These are phyloP conservation scores for Dactylella cylindrospora DNA, from an alignment of 2,329 filamentous ascomycete genomes.

Conservation along the genomic window DNA sequence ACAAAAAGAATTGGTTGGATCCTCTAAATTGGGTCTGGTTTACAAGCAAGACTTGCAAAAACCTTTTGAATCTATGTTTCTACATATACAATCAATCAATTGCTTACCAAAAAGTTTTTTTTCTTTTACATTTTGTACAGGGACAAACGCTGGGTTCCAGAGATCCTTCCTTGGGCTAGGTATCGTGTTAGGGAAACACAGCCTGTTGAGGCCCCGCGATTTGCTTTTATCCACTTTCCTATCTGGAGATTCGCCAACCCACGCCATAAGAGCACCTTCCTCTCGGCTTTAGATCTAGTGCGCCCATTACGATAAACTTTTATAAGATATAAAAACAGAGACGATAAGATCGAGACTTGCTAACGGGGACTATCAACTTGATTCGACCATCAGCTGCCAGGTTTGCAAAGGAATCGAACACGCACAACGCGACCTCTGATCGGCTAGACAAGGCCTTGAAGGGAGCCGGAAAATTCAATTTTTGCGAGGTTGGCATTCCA, in stretches of 20 bases:
- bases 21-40: too few species aligned
- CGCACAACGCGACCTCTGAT: constrained; percentile 11
- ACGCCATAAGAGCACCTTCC: constrained; percentile 26
- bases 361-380: constrained; percentile 5
- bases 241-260: constrained; percentile 14
- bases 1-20: too few species aligned
- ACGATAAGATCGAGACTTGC: not conserved
- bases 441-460: not conserved
- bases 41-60: too few species aligned
- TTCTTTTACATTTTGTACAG: too few species aligned
- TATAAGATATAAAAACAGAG: constrained; percentile 3
- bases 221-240: constrained; percentile 34
- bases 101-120: too few species aligned
- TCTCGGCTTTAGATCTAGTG: constrained; percentile 25
- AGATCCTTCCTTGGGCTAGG: too few species aligned
- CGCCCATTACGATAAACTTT: constrained; percentile 24
- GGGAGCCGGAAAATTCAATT: constrained; percentile 1
- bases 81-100: too few species aligned
- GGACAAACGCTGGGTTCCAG: too few species aligned
- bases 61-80: too few species aligned
- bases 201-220: too few species aligned
- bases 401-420: not conserved
- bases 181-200: too few species aligned
- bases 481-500: not conserved
- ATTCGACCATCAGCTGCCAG: not conserved